Base-by-base conservation (phyloP, 805 yeast species). In the Priceomyces carsonii region DNA sequence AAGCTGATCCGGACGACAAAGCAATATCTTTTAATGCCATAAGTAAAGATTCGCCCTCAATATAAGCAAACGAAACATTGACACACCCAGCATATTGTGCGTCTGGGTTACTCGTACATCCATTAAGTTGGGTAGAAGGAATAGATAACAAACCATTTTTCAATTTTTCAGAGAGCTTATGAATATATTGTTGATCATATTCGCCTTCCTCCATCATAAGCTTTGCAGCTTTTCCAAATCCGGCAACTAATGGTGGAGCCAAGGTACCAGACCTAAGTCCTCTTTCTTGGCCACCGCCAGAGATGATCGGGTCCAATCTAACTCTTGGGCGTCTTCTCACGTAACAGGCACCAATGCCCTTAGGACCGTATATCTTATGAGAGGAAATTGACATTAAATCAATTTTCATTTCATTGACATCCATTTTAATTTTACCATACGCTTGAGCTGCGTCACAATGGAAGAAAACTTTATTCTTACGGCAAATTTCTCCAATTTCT, bases 231-330 rank as follows among this genome's bases (percentile, higher is more conserved):
- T 93, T 98, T 43, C 99, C 99, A 59, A 93, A 88, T 0, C 99
- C 99, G 22, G 89, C 82, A 26, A 91, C 86, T 55, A 89, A 73
- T 15, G 98, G 95, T n/a, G 99, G 95, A 3, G 99, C 90, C 57
- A 93, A 75, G 18, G 99, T 93, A 42, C 99, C 99, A 4, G 96
- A 85, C 66, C 99, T 78, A 53, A 93, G 72, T 40, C 99, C 99
- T 71, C 99, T 84, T 69, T 93, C 99, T 69, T 93, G 99, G 35
- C 99, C 99, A 66, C 99, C 99, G 47, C 99, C 99, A 41, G 89
- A 84, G 48, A 93, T 85, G 36, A 93, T 71, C 15, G 99, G 96
- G 46, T 90, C 97, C 43, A 93, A 60, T 75, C 99, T 85, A 32
- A 93, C 99, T 66, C 99, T 82, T 44, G 99, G 99, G 65, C 99